A percentile compares a stretch with the other conserved stretches of the same genome.
Conservation (phyloP, 2,329 filamentous ascomycete genomes). For the Penicillium aurantiogriseum region DNA sequence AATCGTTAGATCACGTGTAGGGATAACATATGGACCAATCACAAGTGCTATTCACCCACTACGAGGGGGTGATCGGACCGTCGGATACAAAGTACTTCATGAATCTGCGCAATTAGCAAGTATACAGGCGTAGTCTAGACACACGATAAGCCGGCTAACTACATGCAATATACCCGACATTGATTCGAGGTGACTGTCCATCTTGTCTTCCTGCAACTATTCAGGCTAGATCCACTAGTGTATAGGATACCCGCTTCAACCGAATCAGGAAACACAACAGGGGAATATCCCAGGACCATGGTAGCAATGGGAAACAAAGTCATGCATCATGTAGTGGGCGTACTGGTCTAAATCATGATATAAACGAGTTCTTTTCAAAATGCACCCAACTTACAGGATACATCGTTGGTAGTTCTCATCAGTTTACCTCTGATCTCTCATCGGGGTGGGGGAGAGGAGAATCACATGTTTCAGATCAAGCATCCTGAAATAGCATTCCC, state of each 20-base stretch:
- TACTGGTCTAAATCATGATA: neutral
- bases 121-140: neutral
- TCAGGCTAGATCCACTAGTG: constrained; percentile 3
- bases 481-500: constrained; percentile 1
- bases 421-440: neutral
- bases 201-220: neutral
- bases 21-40: constrained; percentile 14
- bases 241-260: neutral
- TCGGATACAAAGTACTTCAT: constrained; percentile 3
- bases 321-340: neutral
- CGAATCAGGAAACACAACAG: neutral
- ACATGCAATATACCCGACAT: neutral
- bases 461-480: constrained; percentile 11
- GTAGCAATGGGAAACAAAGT: neutral
- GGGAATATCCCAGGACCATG: neutral
- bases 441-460: constrained; percentile 1
- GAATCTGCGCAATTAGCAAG: neutral
- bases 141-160: neutral
- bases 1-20: constrained; percentile 31
- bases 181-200: neutral
- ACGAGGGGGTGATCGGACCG: constrained; percentile 3
- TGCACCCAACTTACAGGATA: neutral
- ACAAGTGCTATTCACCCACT: neutral
- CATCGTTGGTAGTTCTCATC: neutral
- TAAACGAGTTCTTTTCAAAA: neutral